phyloP scores from a whole-genome alignment of 495 filamentous ascomycete genomes.

The Penicillium fimorum region DNA sequence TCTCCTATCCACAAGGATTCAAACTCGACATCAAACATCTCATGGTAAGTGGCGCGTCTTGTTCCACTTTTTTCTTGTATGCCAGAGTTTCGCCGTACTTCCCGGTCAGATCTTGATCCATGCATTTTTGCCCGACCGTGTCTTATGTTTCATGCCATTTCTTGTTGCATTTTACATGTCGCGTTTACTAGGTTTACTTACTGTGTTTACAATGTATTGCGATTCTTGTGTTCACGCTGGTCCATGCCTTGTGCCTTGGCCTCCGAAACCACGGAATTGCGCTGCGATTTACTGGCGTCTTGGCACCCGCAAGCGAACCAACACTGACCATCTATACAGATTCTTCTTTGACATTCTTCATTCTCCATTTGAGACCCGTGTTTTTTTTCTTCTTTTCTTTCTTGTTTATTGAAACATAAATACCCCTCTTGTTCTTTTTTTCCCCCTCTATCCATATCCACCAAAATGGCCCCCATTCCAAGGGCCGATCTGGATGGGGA shows the following conservation, averaged over 20 bases:
- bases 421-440: conserved; percentile 5
- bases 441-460: not conserved
- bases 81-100: conserved; percentile 19
- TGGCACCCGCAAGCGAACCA: conserved; percentile 46
- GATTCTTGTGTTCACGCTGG: not conserved
- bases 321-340: conserved; percentile 40
- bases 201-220: not conserved
- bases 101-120: conserved; percentile 29
- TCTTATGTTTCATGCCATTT: conserved; percentile 12
- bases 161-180: conserved; percentile 3
- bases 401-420: conserved; percentile 1
- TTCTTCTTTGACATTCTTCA: conserved; percentile 16
- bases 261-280: conserved; percentile 24
- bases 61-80: conserved; percentile 11
- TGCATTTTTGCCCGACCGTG: conserved; percentile 35
- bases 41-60: conserved; percentile 17
- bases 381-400: conserved; percentile 10
- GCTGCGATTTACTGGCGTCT: conserved; percentile 38
- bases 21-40: conserved; percentile 5
- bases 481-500: conserved; percentile 39
- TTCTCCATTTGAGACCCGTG: conserved; percentile 13
- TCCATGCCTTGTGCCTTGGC: conserved; percentile 6
- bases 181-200: not conserved
- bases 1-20: not conserved
- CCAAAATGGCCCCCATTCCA: conserved; percentile 38